Evolutionary conservation across 2,329 filamentous ascomycete species (phyloP).

Genomic region (Sporothrix mexicana): DNA sequence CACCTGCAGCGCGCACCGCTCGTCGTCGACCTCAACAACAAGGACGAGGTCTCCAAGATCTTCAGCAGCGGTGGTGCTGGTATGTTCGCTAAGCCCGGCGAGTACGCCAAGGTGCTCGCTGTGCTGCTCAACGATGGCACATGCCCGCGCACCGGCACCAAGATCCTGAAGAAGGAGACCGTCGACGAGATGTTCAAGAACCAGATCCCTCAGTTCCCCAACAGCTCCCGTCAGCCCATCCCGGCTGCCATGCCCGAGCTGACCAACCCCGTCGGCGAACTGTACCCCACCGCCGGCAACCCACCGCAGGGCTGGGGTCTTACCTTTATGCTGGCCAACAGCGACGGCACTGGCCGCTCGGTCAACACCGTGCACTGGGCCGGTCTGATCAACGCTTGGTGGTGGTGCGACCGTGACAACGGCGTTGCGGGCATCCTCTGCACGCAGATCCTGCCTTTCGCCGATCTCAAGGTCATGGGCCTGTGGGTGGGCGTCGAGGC

Average conservation of each 20-base stretch:
- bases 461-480: slow-evolving; percentile 46
- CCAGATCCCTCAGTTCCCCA: slow-evolving; percentile 59
- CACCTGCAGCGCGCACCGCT: slow-evolving; percentile 37
- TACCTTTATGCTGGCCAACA: slow-evolving; percentile 57
- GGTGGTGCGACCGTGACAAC: slow-evolving; percentile 64
- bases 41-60: slow-evolving; percentile 17
- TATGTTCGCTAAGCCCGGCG: slow-evolving; percentile 50
- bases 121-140: slow-evolving; percentile 66
- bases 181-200: slow-evolving; percentile 67
- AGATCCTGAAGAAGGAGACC: slow-evolving; percentile 59
- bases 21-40: slow-evolving; percentile 30
- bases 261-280: slow-evolving; percentile 52
- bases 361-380: slow-evolving; percentile 58
- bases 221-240: slow-evolving; percentile 53
- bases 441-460: slow-evolving; percentile 55
- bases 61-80: slow-evolving; percentile 54
- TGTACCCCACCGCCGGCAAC: slow-evolving; percentile 52
- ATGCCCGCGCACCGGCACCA: slow-evolving; percentile 58
- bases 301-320: slow-evolving; percentile 67
- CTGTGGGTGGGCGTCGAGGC: slow-evolving; percentile 48
- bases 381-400: slow-evolving; percentile 62
- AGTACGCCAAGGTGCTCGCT: slow-evolving; percentile 60
- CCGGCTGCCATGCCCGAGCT: slow-evolving; percentile 53
- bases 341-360: slow-evolving; percentile 56
- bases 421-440: slow-evolving; percentile 57